A percentile compares a stretch with the other conserved stretches of the same genome.
phyloP scores from a whole-genome alignment of 75 land plant species.

The Sequoiadendron giganteum region DNA sequence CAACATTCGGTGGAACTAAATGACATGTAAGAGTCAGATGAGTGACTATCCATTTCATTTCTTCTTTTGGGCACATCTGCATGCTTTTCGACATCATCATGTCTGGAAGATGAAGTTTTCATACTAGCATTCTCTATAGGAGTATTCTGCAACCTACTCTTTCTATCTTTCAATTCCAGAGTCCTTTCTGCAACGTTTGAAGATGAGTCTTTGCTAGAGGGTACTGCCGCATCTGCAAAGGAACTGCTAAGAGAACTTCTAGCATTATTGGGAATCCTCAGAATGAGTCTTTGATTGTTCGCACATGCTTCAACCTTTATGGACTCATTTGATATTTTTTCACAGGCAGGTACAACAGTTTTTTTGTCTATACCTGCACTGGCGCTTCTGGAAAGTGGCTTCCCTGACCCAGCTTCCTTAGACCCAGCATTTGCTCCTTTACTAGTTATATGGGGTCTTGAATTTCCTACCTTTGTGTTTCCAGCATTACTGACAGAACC shows the following conservation, averaged over 20 bases:
- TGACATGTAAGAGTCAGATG: constrained; percentile 12
- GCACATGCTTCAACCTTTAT: not conserved
- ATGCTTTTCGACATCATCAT: not conserved
- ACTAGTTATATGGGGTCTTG: not conserved
- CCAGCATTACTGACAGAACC: not conserved
- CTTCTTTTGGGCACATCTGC: constrained; percentile 2
- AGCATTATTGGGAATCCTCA: constrained; percentile 47
- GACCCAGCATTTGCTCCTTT: constrained; percentile 3
- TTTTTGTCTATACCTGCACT: constrained; percentile 5
- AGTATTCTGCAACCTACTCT: constrained; percentile 12
- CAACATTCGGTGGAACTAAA: constrained; percentile 14
- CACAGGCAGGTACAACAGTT: not conserved
- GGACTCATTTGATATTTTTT: constrained; percentile 1
- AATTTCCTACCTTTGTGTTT: not conserved
- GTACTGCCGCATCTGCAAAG: not conserved
- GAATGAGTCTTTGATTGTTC: constrained; percentile 34
- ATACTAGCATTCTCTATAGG: not conserved
- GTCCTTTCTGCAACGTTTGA: not conserved
- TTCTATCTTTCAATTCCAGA: constrained; percentile 2
- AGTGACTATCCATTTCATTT: constrained; percentile 14
- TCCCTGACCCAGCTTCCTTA: not conserved
- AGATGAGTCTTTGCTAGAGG: constrained; percentile 11
- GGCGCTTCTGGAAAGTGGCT: not conserved
- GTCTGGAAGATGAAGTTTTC: not conserved
- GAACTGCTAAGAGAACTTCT: constrained; percentile 16